Evolutionary conservation across 2,329 filamentous ascomycete genomes (phyloP), one percentile per base, ranked within the genome.

Genomic region (Microcyclospora pomicola): DNA sequence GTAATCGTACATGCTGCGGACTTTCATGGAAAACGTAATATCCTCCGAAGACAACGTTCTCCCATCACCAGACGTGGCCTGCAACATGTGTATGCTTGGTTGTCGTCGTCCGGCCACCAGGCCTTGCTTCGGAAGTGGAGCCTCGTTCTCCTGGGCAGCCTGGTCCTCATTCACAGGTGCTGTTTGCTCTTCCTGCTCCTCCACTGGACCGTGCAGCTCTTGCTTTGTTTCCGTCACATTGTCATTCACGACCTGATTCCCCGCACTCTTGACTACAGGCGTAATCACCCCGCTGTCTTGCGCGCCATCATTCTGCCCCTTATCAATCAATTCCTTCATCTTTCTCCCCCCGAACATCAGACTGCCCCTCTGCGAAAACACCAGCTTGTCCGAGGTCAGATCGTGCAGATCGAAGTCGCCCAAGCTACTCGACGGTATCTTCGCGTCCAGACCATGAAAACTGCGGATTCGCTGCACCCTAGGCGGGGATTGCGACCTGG

Each of bases 1-100:
- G 43, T 69, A 67, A 44, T 72, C 69, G 51, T 78, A 80, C 73
- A 78, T 78, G 44, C 72, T 63, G 24, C 75, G 66, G 28, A 80
- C 73, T 44, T 72, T 72, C 43, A 71, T 68, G 27, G 75, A 78
- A 42, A 78, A 60, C 51, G 71, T 68, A 49, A 75, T 73, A 52
- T 79, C 75, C 47, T 79, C 75, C 2, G 72, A 62, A n/a, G 75
- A 79, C 24, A 79, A 64, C 14, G 70, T 66, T 40, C 73, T 64
- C 2, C 54, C 49, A 16, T 51, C 54, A 10, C 53, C 41, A 12
- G 56, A 47, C 5, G 53, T 55, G 19, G 54, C 51, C 44, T 59
- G 53, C 34, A 58, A 45, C 56, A 59, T 57, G n/a, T 59, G 52
- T 16, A 56, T 45, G 40, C 55, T 59, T 12, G 56, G 55, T 32